Evolutionary conservation across 495 filamentous ascomycete genomes (phyloP), one percentile per base, ranked within the genome.

Genomic region (Talaromyces thailandensis): DNA sequence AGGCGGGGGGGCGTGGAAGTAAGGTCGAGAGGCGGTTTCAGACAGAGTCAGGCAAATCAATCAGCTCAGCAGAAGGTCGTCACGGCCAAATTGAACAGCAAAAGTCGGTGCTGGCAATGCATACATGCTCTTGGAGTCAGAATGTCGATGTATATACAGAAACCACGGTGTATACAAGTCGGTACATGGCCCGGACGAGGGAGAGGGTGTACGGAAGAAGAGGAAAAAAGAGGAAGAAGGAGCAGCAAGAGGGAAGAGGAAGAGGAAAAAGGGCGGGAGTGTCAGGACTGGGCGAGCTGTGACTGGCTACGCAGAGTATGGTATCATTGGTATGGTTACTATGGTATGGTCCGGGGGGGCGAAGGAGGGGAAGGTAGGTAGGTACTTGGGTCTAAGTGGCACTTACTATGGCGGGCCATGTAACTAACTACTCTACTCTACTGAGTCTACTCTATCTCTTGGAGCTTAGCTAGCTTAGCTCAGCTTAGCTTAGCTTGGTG

Each of bases 1-100:
- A 55, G 51, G 51, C 51, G 51, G 51, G 51, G 45, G 45, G 48
- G 48, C 31, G 56, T 58, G 31, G 56, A 23, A 43, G 37, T 58
- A 35, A 37, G 37, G 7, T 2, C 24, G n/a, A 40, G 35, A 40
- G 35, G 37, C 37, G 50, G 51, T 55, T 55, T 55, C 51, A 29
- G 24, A 29, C 1, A 11, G 23, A 55, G 21, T 55, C 26, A 29
- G 26, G 51, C 26, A 26, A 55, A 28, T 28, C 26, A 55, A 23
- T 55, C 26, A 55, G 26, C 51, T 55, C 23, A 28, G 23, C 6
- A 28, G 9, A 11, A 26, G 8, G 51, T 55, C 51, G 26, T 26
- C 51, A 23, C 51, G 24, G 26, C 51, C 21, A 28, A 28, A 55
- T 55, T 55, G 51, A 55, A 55, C 51, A 25, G 23, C 51, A 28